Evolutionary conservation across 768 basidiomycete genomes (phyloP).

Genomic region (Leccinum rimulosum): DNA sequence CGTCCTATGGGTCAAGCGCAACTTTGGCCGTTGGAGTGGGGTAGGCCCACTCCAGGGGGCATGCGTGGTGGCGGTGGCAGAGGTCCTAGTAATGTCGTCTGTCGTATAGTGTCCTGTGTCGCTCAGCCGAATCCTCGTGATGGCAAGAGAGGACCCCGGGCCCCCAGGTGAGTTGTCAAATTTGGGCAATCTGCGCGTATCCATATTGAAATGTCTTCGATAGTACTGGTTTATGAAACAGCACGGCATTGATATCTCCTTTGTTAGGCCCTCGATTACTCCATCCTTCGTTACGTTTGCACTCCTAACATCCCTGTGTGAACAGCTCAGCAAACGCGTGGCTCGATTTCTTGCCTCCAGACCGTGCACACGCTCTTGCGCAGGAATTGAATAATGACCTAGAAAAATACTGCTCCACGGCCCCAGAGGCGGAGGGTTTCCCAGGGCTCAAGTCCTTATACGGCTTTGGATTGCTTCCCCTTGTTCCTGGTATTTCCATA

Average conservation of each 20-base stretch:
- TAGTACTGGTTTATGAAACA: constrained; percentile 68
- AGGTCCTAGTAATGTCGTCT: too few species aligned
- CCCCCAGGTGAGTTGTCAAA: too few species aligned
- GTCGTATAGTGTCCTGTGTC: too few species aligned
- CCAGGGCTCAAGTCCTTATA: constrained; percentile 62
- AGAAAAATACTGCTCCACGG: constrained; percentile 73
- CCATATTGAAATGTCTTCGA: too few species aligned
- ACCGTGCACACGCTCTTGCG: constrained; percentile 65
- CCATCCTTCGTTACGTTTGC: constrained; percentile 5
- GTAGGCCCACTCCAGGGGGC: too few species aligned
- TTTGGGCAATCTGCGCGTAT: too few species aligned
- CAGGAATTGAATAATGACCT: constrained; percentile 73
- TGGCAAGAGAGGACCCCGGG: too few species aligned
- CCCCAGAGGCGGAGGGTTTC: constrained; percentile 39
- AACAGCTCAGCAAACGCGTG: constrained; percentile 84
- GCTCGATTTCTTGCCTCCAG: constrained; percentile 80
- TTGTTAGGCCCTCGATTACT: constrained; percentile 56
- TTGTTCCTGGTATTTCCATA: constrained; percentile 63
- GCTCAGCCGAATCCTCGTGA: too few species aligned
- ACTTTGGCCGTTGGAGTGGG: constrained; percentile 68
- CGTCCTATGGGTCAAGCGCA: constrained; percentile 91
- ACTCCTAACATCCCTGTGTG: constrained; percentile 15
- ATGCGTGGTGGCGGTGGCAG: too few species aligned
- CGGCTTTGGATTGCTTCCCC: constrained; percentile 81
- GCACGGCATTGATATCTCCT: constrained; percentile 76